Percentiles rank a stretch among this genome's conserved stretches.
These are phyloP conservation scores for Pezicula carpinea DNA, from an alignment of 2,329 filamentous ascomycete species.

Conservation along the genomic window DNA sequence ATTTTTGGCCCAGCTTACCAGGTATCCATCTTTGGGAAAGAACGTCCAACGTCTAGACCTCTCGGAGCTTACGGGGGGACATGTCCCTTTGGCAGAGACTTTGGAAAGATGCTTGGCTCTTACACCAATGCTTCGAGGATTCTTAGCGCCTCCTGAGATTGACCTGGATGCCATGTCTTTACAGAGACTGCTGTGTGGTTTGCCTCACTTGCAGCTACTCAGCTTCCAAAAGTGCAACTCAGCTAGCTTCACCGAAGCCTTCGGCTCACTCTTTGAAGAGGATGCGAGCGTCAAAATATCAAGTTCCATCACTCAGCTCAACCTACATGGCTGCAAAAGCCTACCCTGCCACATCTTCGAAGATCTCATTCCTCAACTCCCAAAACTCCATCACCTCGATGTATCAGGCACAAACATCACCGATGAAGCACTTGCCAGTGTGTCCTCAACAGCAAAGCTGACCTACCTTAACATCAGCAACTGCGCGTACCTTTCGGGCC, in stretches of 20 bases:
- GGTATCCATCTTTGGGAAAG: slow-evolving; percentile 62
- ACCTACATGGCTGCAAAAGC: background rate
- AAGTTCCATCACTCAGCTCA: background rate
- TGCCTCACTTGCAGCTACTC: background rate
- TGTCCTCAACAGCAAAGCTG: slow-evolving; percentile 63
- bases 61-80: slow-evolving; percentile 47
- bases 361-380: slow-evolving; percentile 59
- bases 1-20: slow-evolving; percentile 62
- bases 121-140: slow-evolving; percentile 57
- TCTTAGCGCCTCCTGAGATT: slow-evolving; percentile 71
- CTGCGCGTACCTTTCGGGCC: slow-evolving; percentile 62
- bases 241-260: background rate
- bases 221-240: background rate
- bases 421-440: slow-evolving; percentile 60
- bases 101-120: background rate
- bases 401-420: slow-evolving; percentile 69
- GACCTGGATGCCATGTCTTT: slow-evolving; percentile 42
- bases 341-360: slow-evolving; percentile 33
- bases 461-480: slow-evolving; percentile 73
- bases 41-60: slow-evolving; percentile 68
- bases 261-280: background rate
- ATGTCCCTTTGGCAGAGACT: background rate
- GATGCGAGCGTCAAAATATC: background rate
- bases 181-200: background rate
- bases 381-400: slow-evolving; percentile 67